Evolutionary conservation across 768 basidiomycete genomes (phyloP).

Genomic region (Mycena venus): DNA sequence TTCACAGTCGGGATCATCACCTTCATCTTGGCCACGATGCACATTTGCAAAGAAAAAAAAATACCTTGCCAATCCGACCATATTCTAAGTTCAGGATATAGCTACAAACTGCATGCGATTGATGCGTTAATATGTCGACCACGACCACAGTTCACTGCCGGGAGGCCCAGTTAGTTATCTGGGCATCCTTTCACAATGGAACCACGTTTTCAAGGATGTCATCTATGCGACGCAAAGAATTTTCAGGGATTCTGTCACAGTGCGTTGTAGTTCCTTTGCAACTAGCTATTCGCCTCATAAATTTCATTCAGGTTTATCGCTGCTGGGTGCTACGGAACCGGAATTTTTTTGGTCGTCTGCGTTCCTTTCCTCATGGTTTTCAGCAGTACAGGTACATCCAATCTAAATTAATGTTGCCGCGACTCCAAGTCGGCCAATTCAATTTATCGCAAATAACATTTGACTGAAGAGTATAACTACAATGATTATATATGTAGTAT

Average conservation of each 20-base stretch:
- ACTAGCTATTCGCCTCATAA: background rate
- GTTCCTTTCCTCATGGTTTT: conserved; percentile 33
- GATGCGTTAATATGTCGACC: conserved; percentile 23
- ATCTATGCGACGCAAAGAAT: conserved; percentile 26
- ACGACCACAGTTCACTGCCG: conserved; percentile 14
- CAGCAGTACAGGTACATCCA: conserved; percentile 21
- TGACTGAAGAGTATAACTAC: too few relatives aligned
- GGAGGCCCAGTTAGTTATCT: conserved; percentile 30
- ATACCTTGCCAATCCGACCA: too few relatives aligned
- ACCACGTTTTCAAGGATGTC: conserved; percentile 24
- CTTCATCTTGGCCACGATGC: conserved; percentile 7
- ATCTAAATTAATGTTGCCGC: too few relatives aligned
- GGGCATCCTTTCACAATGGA: conserved; percentile 24
- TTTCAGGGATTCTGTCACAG: conserved; percentile 20
- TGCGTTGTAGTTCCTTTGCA: background rate
- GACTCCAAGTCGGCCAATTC: too few relatives aligned
- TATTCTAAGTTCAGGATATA: background rate
- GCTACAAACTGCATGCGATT: conserved; percentile 27
- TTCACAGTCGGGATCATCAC: conserved; percentile 1
- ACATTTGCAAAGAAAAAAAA: conserved; percentile 9
- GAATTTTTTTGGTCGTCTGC: conserved; percentile 28
- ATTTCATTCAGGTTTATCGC: conserved; percentile 18
- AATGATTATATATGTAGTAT: too few relatives aligned
- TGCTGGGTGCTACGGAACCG: conserved; percentile 33
- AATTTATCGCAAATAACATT: too few relatives aligned